Evolutionary conservation across 495 filamentous ascomycete species (phyloP).

Genomic region (Neurospora intermedia): DNA sequence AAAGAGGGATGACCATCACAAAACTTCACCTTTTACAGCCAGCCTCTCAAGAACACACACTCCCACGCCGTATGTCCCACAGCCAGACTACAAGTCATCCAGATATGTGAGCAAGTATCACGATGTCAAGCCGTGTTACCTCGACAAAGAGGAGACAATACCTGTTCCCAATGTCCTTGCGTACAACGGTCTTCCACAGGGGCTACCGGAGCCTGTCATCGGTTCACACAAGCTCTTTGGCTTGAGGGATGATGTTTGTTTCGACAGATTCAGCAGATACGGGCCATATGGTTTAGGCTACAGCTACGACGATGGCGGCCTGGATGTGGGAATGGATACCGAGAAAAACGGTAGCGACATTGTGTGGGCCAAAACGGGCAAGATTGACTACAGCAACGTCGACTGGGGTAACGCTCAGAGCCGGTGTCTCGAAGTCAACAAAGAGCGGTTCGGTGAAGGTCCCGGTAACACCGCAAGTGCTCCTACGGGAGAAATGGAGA

Average conservation of each 20-base stretch:
- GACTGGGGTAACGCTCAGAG: constrained; percentile 70
- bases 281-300: constrained; percentile 91
- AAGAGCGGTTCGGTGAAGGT: constrained; percentile 44
- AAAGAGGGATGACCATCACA: constrained; percentile 24
- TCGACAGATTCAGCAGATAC: constrained; percentile 82
- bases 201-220: constrained; percentile 70
- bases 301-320: constrained; percentile 59
- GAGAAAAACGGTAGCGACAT: constrained; percentile 58
- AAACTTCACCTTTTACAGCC: constrained; percentile 17
- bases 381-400: constrained; percentile 64
- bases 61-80: constrained; percentile 56
- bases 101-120: constrained; percentile 50
- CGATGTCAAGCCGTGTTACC: constrained; percentile 60
- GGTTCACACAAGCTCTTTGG: constrained; percentile 73
- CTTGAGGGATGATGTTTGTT: constrained; percentile 76
- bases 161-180: constrained; percentile 55
- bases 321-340: constrained; percentile 64
- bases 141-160: constrained; percentile 51
- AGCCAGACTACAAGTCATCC: constrained; percentile 52
- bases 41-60: constrained; percentile 31
- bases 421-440: constrained; percentile 57
- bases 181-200: constrained; percentile 62
- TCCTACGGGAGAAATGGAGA: neutral
- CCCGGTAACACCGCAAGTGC: constrained; percentile 11
- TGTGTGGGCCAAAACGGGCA: constrained; percentile 57